These are phyloP conservation scores for Pythium utonaiense DNA, from an alignment of 352 stramenopile genomes.

Conservation along the genomic window DNA sequence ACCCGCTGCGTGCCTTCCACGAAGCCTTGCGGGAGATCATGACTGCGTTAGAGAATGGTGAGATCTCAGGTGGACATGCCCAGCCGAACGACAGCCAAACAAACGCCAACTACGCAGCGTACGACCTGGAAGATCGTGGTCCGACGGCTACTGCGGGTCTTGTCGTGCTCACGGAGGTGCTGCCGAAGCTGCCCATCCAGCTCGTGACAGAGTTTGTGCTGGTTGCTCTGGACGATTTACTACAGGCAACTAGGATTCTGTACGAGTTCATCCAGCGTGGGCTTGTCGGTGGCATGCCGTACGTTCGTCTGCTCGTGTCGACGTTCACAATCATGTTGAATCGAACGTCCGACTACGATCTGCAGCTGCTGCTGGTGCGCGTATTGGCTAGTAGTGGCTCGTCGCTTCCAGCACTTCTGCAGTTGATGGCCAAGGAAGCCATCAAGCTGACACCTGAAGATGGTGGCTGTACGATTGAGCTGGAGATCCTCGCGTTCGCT, in stretches of 20 bases:
- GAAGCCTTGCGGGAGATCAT: constrained; percentile 20
- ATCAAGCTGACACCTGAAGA: not conserved
- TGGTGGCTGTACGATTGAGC: not conserved
- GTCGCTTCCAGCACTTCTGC: constrained; percentile 11
- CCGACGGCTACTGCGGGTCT: constrained; percentile 14
- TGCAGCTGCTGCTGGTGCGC: constrained; percentile 21
- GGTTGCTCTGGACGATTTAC: constrained; percentile 42
- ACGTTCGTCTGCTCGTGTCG: constrained; percentile 27
- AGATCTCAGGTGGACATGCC: not conserved
- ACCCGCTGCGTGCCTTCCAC: constrained; percentile 44
- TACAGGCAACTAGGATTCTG: constrained; percentile 34
- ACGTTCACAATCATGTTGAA: constrained; percentile 37
- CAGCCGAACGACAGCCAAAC: not conserved
- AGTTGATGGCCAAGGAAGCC: constrained; percentile 5
- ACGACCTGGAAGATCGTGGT: constrained; percentile 4
- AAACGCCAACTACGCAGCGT: constrained; percentile 5
- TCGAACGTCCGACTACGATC: constrained; percentile 37
- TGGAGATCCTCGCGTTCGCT: constrained; percentile 12
- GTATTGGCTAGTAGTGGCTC: constrained; percentile 18
- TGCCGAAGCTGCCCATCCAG: constrained; percentile 36
- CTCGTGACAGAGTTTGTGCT: constrained; percentile 56
- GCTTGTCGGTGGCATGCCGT: not conserved
- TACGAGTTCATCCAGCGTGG: constrained; percentile 18
- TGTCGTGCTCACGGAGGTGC: constrained; percentile 25
- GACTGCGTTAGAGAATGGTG: not conserved